Evolutionary conservation across 331 rosid genomes (phyloP), one percentile per base, ranked within the genome.

Genomic region (Acacia concinna): DNA sequence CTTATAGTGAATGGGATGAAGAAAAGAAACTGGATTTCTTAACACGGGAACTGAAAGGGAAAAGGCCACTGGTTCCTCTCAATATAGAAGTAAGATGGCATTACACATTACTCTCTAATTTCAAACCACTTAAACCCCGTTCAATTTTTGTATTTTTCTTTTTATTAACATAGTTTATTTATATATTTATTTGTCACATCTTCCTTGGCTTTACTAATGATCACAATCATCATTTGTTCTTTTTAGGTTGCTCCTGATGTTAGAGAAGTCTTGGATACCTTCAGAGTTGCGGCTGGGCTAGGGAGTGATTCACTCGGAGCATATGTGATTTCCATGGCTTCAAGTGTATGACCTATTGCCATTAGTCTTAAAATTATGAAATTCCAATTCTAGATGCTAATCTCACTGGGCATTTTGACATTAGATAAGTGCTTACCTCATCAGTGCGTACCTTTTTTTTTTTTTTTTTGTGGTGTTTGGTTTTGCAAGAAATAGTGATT

Each of bases 241-340:
- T 81, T 79, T 68, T 91, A 94, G 98, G 97, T 94, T 85, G 71
- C 89, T 78, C 60, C 89, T 68, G 97, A 92, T 71, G 87, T 92
- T 43, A 82, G 84, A 83, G 98, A 94, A 87, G 91, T 89, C 76
- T 79, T 92, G 86, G 94, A 92, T 74, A 92, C 98, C 81, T 94
- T 94, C 82, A 87, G 70, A 38, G 78, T 91, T 51, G 95, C 97
- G 49, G 97, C 98, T 76, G 97, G 89, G 87, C 91, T 94, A 41
- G 98, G 98, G 84, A 88, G 90, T 75, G 97, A 92, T 74, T 89
- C 92, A 17, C 97, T 92, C 52, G 97, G 97, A 81, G 98, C 97
- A 35, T 94, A 94, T 80, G 97, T 94, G 89, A 94, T 94, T 76
- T 94, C 98, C 38, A 94, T 94, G 98, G 98, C 98, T 46, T 89